These are phyloP conservation scores for Chloromonas sp. DNA, from an alignment of 163 green algal species.

Conservation along the genomic window DNA sequence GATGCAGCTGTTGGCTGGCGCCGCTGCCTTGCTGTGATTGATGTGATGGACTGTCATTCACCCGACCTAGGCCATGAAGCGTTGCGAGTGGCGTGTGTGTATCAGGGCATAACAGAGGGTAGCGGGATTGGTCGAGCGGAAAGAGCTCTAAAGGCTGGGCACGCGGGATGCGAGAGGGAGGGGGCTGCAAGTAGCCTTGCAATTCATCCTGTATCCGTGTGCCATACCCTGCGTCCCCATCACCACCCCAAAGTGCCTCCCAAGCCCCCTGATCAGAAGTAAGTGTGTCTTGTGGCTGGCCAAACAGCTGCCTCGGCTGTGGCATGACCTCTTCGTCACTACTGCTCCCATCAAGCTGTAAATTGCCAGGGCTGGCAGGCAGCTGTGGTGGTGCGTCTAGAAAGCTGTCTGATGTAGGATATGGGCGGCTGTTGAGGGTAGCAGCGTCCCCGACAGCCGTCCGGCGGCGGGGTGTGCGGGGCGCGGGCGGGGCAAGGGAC, in stretches of 20 bases:
- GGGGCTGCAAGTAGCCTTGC: not conserved
- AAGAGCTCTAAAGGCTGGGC: not conserved
- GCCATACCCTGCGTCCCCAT: not conserved
- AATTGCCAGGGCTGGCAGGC: too few species aligned
- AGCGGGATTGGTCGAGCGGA: not conserved
- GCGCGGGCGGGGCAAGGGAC: too few species aligned
- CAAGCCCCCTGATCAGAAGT: too few species aligned
- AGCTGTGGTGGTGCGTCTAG: too few species aligned
- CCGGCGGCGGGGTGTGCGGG: too few species aligned
- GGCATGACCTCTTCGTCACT: too few species aligned
- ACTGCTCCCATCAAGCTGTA: too few species aligned
- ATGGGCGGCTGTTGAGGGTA: too few species aligned
- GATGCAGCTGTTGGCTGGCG: not conserved
- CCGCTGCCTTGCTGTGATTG: not conserved
- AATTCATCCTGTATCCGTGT: not conserved
- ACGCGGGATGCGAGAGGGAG: not conserved
- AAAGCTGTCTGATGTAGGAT: too few species aligned
- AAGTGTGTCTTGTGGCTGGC: too few species aligned
- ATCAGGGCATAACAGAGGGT: not conserved
- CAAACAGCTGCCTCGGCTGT: too few species aligned
- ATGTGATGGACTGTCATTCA: not conserved
- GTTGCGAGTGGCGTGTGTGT: not conserved
- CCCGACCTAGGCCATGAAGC: not conserved
- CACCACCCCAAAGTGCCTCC: not conserved
- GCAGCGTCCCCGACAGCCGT: too few species aligned